Evolutionary conservation across 2,329 filamentous ascomycete species (phyloP).

Genomic region (Aspergillus sp.): DNA sequence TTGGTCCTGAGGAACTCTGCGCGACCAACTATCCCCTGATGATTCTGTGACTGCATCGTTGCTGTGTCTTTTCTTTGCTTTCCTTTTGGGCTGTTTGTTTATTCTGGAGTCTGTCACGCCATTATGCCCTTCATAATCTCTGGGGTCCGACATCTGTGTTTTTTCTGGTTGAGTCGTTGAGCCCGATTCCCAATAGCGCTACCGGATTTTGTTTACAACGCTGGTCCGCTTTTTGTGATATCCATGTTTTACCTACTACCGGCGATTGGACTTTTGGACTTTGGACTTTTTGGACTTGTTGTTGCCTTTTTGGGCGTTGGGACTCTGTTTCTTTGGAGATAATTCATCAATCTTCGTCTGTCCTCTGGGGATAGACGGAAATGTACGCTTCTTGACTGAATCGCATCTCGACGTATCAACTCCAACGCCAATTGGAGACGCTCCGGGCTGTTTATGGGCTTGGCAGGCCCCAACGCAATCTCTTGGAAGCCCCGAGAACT

Average conservation of each 20-base stretch:
- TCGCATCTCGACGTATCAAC: neutral
- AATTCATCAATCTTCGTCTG: neutral
- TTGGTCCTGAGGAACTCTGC: neutral
- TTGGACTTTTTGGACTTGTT: neutral
- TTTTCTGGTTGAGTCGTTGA: constrained; percentile 11
- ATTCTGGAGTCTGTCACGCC: neutral
- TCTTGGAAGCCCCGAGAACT: too few relatives aligned
- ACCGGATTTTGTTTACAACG: constrained; percentile 10
- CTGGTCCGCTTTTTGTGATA: constrained; percentile 27
- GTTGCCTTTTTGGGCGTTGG: constrained; percentile 24
- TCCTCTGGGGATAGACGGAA: too few relatives aligned
- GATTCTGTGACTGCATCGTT: neutral
- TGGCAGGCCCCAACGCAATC: too few relatives aligned
- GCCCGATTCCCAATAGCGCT: constrained; percentile 20
- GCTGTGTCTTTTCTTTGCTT: neutral
- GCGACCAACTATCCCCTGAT: neutral
- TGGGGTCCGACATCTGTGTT: neutral
- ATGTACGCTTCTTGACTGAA: too few relatives aligned
- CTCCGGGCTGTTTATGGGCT: neutral
- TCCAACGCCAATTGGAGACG: neutral
- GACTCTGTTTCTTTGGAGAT: constrained; percentile 20
- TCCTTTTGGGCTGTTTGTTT: neutral
- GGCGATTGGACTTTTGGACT: constrained; percentile 25
- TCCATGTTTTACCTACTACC: constrained; percentile 28
- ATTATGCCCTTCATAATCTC: neutral